Evolutionary conservation across 345 rosid genomes (phyloP), one percentile per base, ranked within the genome.

Genomic region (Eucalyptus sp.): DNA sequence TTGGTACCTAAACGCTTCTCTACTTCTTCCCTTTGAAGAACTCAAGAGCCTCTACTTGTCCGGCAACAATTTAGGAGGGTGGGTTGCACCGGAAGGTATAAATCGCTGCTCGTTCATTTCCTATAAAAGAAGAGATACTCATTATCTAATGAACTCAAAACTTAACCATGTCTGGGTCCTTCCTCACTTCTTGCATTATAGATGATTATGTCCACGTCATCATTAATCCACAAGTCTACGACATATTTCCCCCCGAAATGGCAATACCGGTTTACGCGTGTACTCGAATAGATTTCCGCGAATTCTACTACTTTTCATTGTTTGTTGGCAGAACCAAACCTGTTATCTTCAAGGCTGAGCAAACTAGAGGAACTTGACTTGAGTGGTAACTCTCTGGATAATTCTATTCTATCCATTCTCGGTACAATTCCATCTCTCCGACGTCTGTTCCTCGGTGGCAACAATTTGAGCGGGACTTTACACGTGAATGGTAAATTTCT

Each of bases 401-500:
- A 16, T 51, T 51, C 54, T 51, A 51, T 51, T 51, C 3, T 16
- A 16, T 51, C 54, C 54, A 16, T 51, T 16, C 54, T 51, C 0
- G 2, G 1, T 51, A 51, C 20, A 51, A 16, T 51, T 16, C 54
- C 54, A 51, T 16, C 20, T 51, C n/a, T 58, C 14, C 1, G 3
- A 2, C 1, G 2, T 10, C 0, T 58, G 5, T 58, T 4, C 64
- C 64, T 58, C 1, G 0, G 0, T 1, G 0, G 0, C 13, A 58
- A 0, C n/a, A 24, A 58, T 9, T 58, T 58, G n/a, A 58, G n/a
- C 0, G n/a, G 13, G n/a, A 25, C 64, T 58, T 24, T 25, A 4
- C 64, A 24, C 0, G 1, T 58, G n/a, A 2, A 7, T 58, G 13
- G 13, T 58, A 58, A 51, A 58, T 58, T 58, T 25, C 14, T 58